A percentile compares a stretch with the other conserved stretches of the same genome.
phyloP scores from a whole-genome alignment of 306 rosid species.

The Clitoria ternatea region DNA sequence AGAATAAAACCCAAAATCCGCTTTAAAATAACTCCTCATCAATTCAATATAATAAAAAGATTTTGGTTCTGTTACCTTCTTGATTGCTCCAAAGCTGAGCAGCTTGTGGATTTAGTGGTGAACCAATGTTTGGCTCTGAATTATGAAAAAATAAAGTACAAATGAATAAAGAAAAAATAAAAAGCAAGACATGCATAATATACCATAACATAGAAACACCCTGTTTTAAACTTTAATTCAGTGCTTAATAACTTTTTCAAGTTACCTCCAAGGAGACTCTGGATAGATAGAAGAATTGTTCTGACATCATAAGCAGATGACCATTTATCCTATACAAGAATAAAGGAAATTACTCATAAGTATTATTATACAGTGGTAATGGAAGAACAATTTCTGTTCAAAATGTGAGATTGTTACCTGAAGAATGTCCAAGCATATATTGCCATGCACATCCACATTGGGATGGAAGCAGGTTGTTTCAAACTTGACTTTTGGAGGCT shows the following conservation, averaged over 20 bases:
- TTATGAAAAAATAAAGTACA: not conserved
- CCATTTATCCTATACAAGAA: constrained; percentile 2
- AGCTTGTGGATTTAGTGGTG: constrained; percentile 92
- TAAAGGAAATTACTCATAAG: not conserved
- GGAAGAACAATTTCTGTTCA: not conserved
- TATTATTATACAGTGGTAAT: not conserved
- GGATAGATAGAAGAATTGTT: constrained; percentile 28
- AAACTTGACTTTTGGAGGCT: constrained; percentile 91
- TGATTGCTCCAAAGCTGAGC: constrained; percentile 94
- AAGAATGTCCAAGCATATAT: constrained; percentile 96
- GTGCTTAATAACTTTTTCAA: not conserved
- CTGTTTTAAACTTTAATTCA: no score
- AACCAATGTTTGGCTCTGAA: constrained; percentile 82
- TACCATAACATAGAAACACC: no score
- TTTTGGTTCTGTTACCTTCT: no score
- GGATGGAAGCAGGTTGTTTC: constrained; percentile 88
- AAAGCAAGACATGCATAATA: no score
- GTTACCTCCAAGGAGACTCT: constrained; percentile 61
- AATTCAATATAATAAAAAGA: no score
- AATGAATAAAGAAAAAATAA: not conserved
- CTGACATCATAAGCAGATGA: constrained; percentile 30
- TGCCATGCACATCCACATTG: constrained; percentile 78
- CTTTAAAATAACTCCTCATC: no score
- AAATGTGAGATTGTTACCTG: constrained; percentile 53
- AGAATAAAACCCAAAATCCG: not conserved